Conservation (phyloP, 768 basidiomycete species). For the Pluteus cervinus region DNA sequence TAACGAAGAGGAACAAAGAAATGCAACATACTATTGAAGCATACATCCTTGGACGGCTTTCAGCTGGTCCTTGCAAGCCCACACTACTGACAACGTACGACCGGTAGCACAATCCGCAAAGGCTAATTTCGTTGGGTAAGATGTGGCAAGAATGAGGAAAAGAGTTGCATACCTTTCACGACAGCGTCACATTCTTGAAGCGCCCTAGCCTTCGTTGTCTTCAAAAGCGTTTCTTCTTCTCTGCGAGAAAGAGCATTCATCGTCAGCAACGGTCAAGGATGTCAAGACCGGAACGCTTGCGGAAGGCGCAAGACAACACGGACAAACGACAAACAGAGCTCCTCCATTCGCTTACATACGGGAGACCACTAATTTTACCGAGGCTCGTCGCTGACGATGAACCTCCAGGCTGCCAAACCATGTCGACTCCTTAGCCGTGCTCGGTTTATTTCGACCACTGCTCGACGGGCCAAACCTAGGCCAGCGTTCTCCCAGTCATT, state of each 20-base stretch:
- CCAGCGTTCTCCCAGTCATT: slow-evolving; percentile 46
- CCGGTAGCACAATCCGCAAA: slow-evolving; percentile 84
- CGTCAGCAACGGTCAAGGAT: slow-evolving; percentile 6
- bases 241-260: slow-evolving; percentile 86
- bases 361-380: background rate
- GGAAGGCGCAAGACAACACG: background rate
- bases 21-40: slow-evolving; percentile 62
- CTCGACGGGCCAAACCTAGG: slow-evolving; percentile 24
- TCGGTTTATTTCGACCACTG: slow-evolving; percentile 23
- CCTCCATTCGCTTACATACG: background rate
- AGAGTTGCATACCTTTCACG: slow-evolving; percentile 54
- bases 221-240: slow-evolving; percentile 82
- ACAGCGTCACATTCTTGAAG: slow-evolving; percentile 71
- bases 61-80: slow-evolving; percentile 72
- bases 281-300: slow-evolving; percentile 5
- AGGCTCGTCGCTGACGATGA: background rate
- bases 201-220: slow-evolving; percentile 75
- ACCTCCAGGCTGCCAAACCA: slow-evolving; percentile 1
- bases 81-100: slow-evolving; percentile 77
- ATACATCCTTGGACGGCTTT: slow-evolving; percentile 74
- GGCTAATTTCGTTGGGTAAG: slow-evolving; percentile 33
- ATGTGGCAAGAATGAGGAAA: background rate
- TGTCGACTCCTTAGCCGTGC: slow-evolving; percentile 3
- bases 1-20: background rate
- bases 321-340: slow-evolving; percentile 5